These are phyloP conservation scores for Polygonum aviculare DNA, from an alignment of 148 eudicot species.

Conservation along the genomic window DNA sequence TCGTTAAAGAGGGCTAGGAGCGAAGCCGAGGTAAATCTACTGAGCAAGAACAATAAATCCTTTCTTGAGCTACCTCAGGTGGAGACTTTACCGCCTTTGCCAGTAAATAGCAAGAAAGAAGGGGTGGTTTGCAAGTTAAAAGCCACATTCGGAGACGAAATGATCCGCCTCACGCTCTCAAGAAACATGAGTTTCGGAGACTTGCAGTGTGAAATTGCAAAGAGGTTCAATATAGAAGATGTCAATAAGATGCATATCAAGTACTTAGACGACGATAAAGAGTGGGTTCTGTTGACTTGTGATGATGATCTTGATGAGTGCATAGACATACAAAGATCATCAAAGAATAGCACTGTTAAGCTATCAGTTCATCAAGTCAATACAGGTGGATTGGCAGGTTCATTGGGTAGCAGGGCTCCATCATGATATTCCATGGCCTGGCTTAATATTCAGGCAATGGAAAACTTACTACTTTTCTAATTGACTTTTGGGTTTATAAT, in stretches of 20 bases:
- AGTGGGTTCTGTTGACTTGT: conserved; percentile 88
- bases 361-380: conserved; percentile 25
- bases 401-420: conserved; percentile 38
- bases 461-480: not conserved
- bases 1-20: conserved; percentile 4
- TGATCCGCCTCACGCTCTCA: conserved; percentile 45
- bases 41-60: conserved; percentile 2
- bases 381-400: conserved; percentile 26
- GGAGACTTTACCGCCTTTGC: conserved; percentile 15
- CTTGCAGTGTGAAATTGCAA: conserved; percentile 46
- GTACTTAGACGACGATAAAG: conserved; percentile 76
- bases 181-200: conserved; percentile 48
- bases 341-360: conserved; percentile 44
- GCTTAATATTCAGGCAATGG: conserved; percentile 3
- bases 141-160: conserved; percentile 66
- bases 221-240: conserved; percentile 43
- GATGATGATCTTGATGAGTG: conserved; percentile 82
- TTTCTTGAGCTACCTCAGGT: not conserved
- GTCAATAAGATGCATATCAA: conserved; percentile 39
- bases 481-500: conserved; percentile 1
- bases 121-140: conserved; percentile 42
- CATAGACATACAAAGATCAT: conserved; percentile 52
- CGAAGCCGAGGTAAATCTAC: not conserved
- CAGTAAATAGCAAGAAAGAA: conserved; percentile 19
- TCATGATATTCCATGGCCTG: conserved; percentile 14